phyloP scores from a whole-genome alignment of 495 filamentous ascomycete genomes.

The Umbilicaria muhlenbergii region DNA sequence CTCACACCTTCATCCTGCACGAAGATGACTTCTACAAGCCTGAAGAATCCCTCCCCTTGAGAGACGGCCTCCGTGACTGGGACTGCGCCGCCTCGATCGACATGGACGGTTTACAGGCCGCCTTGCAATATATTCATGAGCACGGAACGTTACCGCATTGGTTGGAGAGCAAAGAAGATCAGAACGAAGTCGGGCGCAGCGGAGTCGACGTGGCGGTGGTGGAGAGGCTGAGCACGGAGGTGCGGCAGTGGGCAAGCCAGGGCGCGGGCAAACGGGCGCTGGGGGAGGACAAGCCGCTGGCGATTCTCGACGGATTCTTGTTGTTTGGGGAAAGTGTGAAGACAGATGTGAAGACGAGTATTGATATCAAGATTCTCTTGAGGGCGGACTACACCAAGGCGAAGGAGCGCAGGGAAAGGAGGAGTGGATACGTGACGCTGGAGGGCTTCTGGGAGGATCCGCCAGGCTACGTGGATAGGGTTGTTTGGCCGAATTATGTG shows the following conservation, averaged over 20 bases:
- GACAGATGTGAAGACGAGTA: slow-evolving; percentile 19
- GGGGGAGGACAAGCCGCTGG: not conserved
- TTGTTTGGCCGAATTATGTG: slow-evolving; percentile 93
- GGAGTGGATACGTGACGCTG: slow-evolving; percentile 69
- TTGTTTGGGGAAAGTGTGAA: slow-evolving; percentile 36
- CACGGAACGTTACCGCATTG: slow-evolving; percentile 50
- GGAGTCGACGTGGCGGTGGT: slow-evolving; percentile 21
- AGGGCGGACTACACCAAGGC: slow-evolving; percentile 42
- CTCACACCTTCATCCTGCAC: slow-evolving; percentile 51
- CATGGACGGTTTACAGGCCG: slow-evolving; percentile 40
- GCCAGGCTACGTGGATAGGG: slow-evolving; percentile 79
- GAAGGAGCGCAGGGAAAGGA: slow-evolving; percentile 48
- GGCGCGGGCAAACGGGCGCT: not conserved
- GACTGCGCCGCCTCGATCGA: slow-evolving; percentile 67
- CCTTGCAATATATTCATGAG: slow-evolving; percentile 45
- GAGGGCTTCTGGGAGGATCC: slow-evolving; percentile 91
- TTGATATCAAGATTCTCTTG: slow-evolving; percentile 66
- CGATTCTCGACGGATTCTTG: slow-evolving; percentile 71
- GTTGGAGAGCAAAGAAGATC: slow-evolving; percentile 59
- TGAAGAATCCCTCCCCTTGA: slow-evolving; percentile 53
- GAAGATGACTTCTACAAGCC: slow-evolving; percentile 85
- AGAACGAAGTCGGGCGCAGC: slow-evolving; percentile 46
- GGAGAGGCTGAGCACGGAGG: slow-evolving; percentile 11
- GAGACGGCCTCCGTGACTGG: slow-evolving; percentile 58
- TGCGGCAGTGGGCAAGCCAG: not conserved